These are phyloP conservation scores for Fusarium fujikuroi DNA, from an alignment of 2,329 filamentous ascomycete genomes.

Conservation along the genomic window DNA sequence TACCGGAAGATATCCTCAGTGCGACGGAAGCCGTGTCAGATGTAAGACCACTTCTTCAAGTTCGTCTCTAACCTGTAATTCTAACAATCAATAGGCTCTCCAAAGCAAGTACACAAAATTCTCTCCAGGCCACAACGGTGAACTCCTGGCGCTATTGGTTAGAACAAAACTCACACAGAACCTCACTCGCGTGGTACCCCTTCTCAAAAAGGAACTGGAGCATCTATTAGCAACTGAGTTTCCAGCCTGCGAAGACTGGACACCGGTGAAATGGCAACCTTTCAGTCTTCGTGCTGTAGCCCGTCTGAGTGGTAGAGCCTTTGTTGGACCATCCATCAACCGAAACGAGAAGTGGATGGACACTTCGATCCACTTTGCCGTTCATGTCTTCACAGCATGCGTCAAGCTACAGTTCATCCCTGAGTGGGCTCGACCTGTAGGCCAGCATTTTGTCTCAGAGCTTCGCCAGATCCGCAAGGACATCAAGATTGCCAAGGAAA, in stretches of 20 bases:
- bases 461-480: constrained; percentile 57
- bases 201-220: constrained; percentile 60
- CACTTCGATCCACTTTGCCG: constrained; percentile 61
- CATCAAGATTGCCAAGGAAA: constrained; percentile 54
- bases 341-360: constrained; percentile 65
- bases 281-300: constrained; percentile 63
- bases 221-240: constrained; percentile 59
- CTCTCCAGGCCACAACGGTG: constrained; percentile 57
- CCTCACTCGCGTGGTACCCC: constrained; percentile 57
- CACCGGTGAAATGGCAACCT: constrained; percentile 62
- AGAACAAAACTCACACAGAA: constrained; percentile 61
- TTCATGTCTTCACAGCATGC: constrained; percentile 60
- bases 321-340: constrained; percentile 62
- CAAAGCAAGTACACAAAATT: constrained; percentile 64
- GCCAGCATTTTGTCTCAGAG: constrained; percentile 59
- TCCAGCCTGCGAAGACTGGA: constrained; percentile 65
- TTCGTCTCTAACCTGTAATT: background rate
- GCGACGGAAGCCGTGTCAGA: constrained; percentile 61
- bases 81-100: constrained; percentile 53
- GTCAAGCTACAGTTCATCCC: constrained; percentile 64
- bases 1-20: constrained; percentile 61
- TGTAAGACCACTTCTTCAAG: constrained; percentile 44
- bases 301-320: constrained; percentile 63
- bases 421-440: constrained; percentile 59
- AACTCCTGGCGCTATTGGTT: constrained; percentile 57